phyloP scores from a whole-genome alignment of 495 filamentous ascomycete species.

The Talaromyces thailandensis region DNA sequence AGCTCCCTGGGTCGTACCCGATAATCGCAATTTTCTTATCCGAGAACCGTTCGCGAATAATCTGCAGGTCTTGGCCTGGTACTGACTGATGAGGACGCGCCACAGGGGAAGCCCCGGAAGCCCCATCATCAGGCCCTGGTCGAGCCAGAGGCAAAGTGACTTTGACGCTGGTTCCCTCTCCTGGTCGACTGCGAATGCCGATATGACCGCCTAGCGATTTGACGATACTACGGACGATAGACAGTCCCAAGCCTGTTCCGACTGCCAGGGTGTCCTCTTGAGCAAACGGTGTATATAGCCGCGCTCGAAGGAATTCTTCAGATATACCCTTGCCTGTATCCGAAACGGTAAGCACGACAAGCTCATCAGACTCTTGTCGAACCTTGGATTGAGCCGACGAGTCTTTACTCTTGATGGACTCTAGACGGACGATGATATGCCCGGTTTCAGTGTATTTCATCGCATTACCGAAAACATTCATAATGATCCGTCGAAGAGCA shows the following conservation, averaged over 20 bases:
- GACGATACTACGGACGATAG: conserved; percentile 47
- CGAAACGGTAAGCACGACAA: conserved; percentile 44
- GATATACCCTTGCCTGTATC: conserved; percentile 71
- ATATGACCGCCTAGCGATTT: conserved; percentile 44
- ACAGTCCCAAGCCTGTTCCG: conserved; percentile 44
- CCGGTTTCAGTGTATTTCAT: conserved; percentile 70
- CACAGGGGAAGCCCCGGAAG: conserved; percentile 14
- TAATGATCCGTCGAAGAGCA: conserved; percentile 63
- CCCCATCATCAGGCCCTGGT: conserved; percentile 15
- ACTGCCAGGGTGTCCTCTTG: conserved; percentile 59
- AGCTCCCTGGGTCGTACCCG: conserved; percentile 16
- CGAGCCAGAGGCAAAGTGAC: conserved; percentile 37
- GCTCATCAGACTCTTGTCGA: conserved; percentile 24
- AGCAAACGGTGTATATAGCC: conserved; percentile 63
- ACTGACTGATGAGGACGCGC: conserved; percentile 4
- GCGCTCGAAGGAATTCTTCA: conserved; percentile 59
- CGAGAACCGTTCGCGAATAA: conserved; percentile 18
- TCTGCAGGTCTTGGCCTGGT: conserved; percentile 1
- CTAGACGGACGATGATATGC: conserved; percentile 52
- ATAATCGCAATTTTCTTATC: conserved; percentile 25
- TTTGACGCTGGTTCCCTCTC: conserved; percentile 42
- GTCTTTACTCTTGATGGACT: conserved; percentile 19
- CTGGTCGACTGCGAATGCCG: conserved; percentile 39
- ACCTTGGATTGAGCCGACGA: conserved; percentile 1
- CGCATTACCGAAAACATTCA: conserved; percentile 78